A percentile compares a stretch with the other conserved stretches of the same genome.
Evolutionary conservation across 1,139 yeast genomes (phyloP).

Genomic region (Nakaseomyces glabratus): DNA sequence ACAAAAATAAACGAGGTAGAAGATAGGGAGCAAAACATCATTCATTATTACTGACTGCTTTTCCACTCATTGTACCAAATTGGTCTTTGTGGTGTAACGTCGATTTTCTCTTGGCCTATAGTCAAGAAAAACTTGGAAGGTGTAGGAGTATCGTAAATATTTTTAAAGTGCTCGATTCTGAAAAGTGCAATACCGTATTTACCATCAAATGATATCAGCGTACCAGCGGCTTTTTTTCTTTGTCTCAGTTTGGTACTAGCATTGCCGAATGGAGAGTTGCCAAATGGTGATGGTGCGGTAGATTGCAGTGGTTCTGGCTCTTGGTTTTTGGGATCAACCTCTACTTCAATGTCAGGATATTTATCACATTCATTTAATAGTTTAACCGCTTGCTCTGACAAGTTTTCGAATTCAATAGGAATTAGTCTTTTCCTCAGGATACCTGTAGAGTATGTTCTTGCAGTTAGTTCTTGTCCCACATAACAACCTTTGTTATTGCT

Average conservation of each 20-base stretch:
- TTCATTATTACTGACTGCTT: no score
- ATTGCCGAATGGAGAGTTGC: constrained; percentile 15
- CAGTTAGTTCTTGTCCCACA: constrained; percentile 91
- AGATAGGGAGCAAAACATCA: no score
- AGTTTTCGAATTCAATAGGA: constrained; percentile 48
- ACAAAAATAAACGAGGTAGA: not conserved
- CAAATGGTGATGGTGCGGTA: constrained; percentile 32
- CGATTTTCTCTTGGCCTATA: constrained; percentile 5
- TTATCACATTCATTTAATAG: constrained; percentile 4
- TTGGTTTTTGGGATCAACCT: constrained; percentile 6
- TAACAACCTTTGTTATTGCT: constrained; percentile 90
- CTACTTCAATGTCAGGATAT: constrained; percentile 1
- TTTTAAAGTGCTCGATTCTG: constrained; percentile 32
- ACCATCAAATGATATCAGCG: constrained; percentile 46
- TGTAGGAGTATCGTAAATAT: constrained; percentile 13
- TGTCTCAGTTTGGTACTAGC: constrained; percentile 25
- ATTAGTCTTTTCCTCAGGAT: constrained; percentile 70
- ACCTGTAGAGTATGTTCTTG: constrained; percentile 78
- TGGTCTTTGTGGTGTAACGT: constrained; percentile 20
- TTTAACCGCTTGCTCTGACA: constrained; percentile 5
- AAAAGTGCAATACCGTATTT: constrained; percentile 59
- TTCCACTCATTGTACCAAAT: constrained; percentile 20
- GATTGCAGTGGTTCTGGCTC: constrained; percentile 12
- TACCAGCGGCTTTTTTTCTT: constrained; percentile 44
- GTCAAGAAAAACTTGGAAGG: constrained; percentile 1